Evolutionary conservation across 2,329 filamentous ascomycete species (phyloP).

Genomic region (Boeremia lycopersici): DNA sequence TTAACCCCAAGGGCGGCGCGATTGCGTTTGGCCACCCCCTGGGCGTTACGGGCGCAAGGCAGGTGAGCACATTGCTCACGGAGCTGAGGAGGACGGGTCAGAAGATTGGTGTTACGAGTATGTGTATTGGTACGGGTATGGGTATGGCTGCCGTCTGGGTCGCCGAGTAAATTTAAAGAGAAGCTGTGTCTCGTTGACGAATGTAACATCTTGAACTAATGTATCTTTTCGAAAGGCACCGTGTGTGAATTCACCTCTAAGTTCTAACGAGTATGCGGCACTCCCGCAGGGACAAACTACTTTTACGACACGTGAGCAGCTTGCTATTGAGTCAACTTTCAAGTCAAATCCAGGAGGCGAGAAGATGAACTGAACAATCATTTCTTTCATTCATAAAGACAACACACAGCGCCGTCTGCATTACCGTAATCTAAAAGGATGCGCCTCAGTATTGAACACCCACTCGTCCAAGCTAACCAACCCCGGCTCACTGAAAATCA

Average conservation of each 20-base stretch:
- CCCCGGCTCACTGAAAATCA: slow-evolving; percentile 64
- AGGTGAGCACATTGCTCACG: slow-evolving; percentile 89
- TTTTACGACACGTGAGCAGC: too few species aligned
- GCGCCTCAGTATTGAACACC: slow-evolving; percentile 59
- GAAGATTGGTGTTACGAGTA: slow-evolving; percentile 89
- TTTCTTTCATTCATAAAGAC: too few species aligned
- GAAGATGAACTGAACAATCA: too few species aligned
- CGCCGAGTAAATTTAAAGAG: slow-evolving; percentile 68
- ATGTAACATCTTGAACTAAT: not conserved
- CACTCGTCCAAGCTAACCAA: slow-evolving; percentile 66
- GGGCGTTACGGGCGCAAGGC: slow-evolving; percentile 90
- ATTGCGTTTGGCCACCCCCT: slow-evolving; percentile 96
- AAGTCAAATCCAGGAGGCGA: too few species aligned
- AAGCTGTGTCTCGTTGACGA: too few species aligned
- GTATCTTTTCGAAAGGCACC: not conserved
- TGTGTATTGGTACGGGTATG: slow-evolving; percentile 96
- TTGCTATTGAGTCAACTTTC: too few species aligned
- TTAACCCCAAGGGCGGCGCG: slow-evolving; percentile 96
- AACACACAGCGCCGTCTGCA: not conserved
- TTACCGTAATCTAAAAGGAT: slow-evolving; percentile 36
- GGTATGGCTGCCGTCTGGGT: slow-evolving; percentile 98
- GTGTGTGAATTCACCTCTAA: too few species aligned
- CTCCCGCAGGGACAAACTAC: too few species aligned
- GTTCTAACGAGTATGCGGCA: too few species aligned
- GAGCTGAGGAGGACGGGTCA: slow-evolving; percentile 84